These are phyloP conservation scores for Fereydounia khargensis DNA, from an alignment of 1,284 basidiomycete genomes.

Conservation along the genomic window DNA sequence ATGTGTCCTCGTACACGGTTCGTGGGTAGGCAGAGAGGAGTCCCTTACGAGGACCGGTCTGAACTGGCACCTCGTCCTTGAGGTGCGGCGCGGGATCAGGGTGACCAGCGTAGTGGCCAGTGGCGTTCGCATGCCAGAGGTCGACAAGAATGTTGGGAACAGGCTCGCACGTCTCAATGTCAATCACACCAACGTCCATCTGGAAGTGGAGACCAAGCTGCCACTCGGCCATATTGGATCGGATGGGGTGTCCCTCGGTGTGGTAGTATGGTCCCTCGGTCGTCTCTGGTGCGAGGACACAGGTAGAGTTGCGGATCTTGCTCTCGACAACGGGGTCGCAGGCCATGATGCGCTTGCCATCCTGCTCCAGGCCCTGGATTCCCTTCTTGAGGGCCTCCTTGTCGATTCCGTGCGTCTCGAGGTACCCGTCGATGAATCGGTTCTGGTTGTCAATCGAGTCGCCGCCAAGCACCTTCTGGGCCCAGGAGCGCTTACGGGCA, in stretches of 20 bases:
- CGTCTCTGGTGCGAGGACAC: conserved; percentile 58
- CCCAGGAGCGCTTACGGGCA: conserved; percentile 50
- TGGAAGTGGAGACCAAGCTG: conserved; percentile 62
- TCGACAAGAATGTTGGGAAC: conserved; percentile 70
- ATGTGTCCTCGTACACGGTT: conserved; percentile 60
- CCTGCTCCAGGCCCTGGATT: conserved; percentile 38
- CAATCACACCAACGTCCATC: conserved; percentile 71
- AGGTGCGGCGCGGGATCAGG: conserved; percentile 58
- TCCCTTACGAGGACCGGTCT: conserved; percentile 55
- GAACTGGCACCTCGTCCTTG: conserved; percentile 55
- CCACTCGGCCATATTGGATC: conserved; percentile 63
- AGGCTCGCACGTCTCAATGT: conserved; percentile 71
- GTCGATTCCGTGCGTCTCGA: conserved; percentile 41
- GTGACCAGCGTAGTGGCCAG: conserved; percentile 61
- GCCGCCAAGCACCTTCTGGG: conserved; percentile 45
- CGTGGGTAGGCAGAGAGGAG: conserved; percentile 59
- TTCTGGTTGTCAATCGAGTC: conserved; percentile 52
- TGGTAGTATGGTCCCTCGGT: conserved; percentile 63
- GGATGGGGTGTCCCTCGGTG: conserved; percentile 60
- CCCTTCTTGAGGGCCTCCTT: conserved; percentile 18
- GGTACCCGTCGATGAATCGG: conserved; percentile 56
- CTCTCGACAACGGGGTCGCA: conserved; percentile 48
- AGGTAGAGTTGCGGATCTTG: conserved; percentile 57
- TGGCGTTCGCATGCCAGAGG: conserved; percentile 64
- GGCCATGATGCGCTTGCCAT: conserved; percentile 47